These are phyloP conservation scores for Piromyces finnis DNA, from an alignment of 192 early-diverging fungal species.

Conservation along the genomic window DNA sequence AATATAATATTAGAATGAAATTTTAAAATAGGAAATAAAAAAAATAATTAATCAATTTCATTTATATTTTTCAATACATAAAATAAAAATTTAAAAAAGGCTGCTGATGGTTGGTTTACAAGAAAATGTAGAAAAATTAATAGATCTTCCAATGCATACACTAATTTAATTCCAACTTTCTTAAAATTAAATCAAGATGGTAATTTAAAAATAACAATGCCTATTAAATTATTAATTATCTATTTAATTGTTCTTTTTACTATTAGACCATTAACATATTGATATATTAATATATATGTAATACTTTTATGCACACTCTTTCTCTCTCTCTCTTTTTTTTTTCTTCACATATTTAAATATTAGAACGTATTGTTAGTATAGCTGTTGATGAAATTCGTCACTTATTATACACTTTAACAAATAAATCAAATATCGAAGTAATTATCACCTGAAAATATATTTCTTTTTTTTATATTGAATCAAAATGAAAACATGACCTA, in stretches of 20 bases:
- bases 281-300: too few relatives aligned
- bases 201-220: not conserved
- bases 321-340: not conserved
- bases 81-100: slow-evolving; percentile 5
- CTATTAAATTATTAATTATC: too few relatives aligned
- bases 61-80: too few relatives aligned
- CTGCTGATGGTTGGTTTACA: slow-evolving; percentile 74
- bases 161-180: slow-evolving; percentile 57
- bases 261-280: too few relatives aligned
- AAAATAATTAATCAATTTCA: too few relatives aligned
- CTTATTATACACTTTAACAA: slow-evolving; percentile 51
- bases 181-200: slow-evolving; percentile 6
- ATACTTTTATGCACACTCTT: too few relatives aligned
- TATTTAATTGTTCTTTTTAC: too few relatives aligned
- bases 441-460: not conserved
- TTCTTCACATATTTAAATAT: not conserved
- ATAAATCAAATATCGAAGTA: slow-evolving; percentile 50
- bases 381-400: slow-evolving; percentile 45
- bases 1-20: too few relatives aligned
- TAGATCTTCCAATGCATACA: slow-evolving; percentile 38
- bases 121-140: slow-evolving; percentile 57
- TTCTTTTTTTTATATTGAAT: too few relatives aligned
- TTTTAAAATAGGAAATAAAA: too few relatives aligned
- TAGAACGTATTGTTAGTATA: slow-evolving; percentile 42
- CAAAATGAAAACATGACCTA: too few relatives aligned